phyloP scores from a whole-genome alignment of 108 stramenopile genomes.

The Schizochytrium sp. region DNA sequence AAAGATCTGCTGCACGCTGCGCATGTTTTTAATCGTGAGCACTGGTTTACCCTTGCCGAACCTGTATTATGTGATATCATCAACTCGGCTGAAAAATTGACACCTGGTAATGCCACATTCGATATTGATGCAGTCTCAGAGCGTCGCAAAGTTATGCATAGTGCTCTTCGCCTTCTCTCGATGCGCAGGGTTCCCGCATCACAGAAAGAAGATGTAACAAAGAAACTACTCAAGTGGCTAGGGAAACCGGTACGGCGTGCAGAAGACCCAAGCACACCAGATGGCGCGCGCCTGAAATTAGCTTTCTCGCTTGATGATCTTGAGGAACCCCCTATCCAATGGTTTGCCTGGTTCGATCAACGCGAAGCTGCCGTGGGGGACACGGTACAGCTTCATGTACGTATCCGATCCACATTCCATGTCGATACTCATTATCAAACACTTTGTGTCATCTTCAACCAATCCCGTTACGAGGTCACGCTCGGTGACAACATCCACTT shows the following conservation, averaged over 20 bases:
- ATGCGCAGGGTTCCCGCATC: background rate
- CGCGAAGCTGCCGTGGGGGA: conserved; percentile 19
- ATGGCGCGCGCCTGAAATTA: conserved; percentile 30
- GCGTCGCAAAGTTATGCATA: conserved; percentile 28
- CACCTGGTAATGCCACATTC: background rate
- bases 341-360: conserved; percentile 26
- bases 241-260: conserved; percentile 13
- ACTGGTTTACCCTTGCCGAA: background rate
- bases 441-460: conserved; percentile 24
- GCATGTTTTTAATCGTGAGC: conserved; percentile 4
- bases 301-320: conserved; percentile 35
- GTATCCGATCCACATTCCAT: conserved; percentile 28
- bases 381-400: background rate
- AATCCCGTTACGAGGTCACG: conserved; percentile 34
- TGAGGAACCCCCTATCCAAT: background rate
- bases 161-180: conserved; percentile 28
- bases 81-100: background rate
- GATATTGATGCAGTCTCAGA: conserved; percentile 18
- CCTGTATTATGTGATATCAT: background rate
- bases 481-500: background rate
- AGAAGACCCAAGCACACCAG: background rate
- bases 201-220: background rate
- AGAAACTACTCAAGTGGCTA: background rate
- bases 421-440: conserved; percentile 1
- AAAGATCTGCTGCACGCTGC: background rate